These are phyloP conservation scores for Waltergamsia citrina DNA, from an alignment of 2,329 filamentous ascomycete genomes.

Conservation along the genomic window DNA sequence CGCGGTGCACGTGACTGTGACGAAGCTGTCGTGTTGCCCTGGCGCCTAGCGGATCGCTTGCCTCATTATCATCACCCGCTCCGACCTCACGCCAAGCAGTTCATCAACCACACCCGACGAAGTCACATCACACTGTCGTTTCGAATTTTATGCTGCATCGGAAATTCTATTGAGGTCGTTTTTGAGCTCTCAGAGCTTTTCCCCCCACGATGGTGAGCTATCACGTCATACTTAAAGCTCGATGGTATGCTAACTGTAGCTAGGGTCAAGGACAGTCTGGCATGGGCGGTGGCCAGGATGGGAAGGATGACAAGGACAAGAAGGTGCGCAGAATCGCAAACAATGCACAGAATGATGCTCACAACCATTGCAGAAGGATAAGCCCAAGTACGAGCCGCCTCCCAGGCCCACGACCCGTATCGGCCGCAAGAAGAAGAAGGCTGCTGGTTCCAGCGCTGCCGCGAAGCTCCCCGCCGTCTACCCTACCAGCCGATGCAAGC, in stretches of 20 bases:
- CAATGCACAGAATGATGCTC: constrained; percentile 7
- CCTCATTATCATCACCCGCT: constrained; percentile 19
- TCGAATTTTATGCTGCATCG: no score
- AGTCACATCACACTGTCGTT: no score
- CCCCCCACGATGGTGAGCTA: constrained; percentile 24
- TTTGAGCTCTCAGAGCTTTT: constrained; percentile 17
- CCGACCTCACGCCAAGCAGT: constrained; percentile 11
- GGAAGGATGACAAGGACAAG: constrained; percentile 83
- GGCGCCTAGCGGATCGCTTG: constrained; percentile 27
- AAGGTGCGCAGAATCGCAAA: constrained; percentile 51
- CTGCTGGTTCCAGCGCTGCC: constrained; percentile 82
- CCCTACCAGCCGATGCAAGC: constrained; percentile 94
- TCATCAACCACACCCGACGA: constrained; percentile 9
- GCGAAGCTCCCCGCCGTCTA: constrained; percentile 92
- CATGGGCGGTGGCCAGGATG: constrained; percentile 65
- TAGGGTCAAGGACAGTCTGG: constrained; percentile 83
- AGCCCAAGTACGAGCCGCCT: constrained; percentile 99
- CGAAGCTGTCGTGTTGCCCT: constrained; percentile 33
- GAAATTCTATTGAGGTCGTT: no score
- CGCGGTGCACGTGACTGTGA: constrained; percentile 19
- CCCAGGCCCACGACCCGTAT: constrained; percentile 94
- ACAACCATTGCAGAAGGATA: constrained; percentile 68
- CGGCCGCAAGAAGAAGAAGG: constrained; percentile 97
- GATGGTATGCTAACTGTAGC: constrained; percentile 1
- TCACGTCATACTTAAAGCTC: background rate